Evolutionary conservation across 2,329 filamentous ascomycete species (phyloP).

Genomic region (Sporothrix inflata): DNA sequence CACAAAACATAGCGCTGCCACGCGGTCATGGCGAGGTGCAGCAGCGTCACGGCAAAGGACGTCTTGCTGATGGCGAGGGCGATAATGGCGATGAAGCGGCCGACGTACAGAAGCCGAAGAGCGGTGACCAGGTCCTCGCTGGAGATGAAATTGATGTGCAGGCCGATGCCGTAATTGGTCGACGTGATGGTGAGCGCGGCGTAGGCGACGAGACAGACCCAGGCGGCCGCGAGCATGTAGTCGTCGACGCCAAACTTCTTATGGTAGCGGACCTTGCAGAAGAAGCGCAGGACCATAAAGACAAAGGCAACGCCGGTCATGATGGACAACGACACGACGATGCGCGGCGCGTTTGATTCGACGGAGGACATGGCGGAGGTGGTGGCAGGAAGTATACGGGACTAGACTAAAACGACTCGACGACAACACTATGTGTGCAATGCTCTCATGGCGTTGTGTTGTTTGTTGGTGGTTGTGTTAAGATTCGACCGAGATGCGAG

Average conservation of each 20-base stretch:
- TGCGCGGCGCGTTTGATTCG: constrained; percentile 31
- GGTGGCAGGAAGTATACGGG: background rate
- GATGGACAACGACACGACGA: constrained; percentile 34
- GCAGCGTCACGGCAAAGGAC: constrained; percentile 37
- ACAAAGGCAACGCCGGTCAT: constrained; percentile 32
- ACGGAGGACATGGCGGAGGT: constrained; percentile 15
- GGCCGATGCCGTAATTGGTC: constrained; percentile 33
- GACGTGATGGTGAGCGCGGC: constrained; percentile 31
- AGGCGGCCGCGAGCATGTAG: constrained; percentile 32
- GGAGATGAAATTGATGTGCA: constrained; percentile 29
- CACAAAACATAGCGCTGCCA: constrained; percentile 35
- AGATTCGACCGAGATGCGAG: background rate
- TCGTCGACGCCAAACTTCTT: constrained; percentile 35
- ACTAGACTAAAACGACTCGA: background rate
- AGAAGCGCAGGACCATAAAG: constrained; percentile 36
- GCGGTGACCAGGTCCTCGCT: constrained; percentile 30
- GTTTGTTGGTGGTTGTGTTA: background rate
- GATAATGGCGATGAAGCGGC: constrained; percentile 36
- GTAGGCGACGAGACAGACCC: constrained; percentile 33
- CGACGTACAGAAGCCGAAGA: constrained; percentile 34
- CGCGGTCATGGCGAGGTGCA: constrained; percentile 32
- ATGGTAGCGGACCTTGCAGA: constrained; percentile 32
- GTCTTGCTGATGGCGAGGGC: constrained; percentile 36
- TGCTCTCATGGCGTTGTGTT: background rate
- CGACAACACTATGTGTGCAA: background rate